phyloP scores from a whole-genome alignment of 306 rosid genomes.

The Arachis stenosperma region DNA sequence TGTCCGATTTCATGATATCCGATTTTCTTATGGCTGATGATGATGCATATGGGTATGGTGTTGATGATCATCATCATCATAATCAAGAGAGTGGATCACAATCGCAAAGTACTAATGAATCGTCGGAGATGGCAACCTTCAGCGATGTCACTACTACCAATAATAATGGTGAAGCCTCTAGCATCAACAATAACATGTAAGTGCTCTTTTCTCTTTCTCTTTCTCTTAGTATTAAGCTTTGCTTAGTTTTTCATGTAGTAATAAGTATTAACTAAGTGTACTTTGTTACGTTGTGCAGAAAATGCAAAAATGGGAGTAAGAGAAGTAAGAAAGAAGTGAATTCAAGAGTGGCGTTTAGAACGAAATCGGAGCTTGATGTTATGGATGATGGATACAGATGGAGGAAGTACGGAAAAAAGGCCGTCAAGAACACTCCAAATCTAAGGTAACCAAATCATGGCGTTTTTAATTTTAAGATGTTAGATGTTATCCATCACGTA shows the following conservation, averaged over 20 bases:
- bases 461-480: too few species aligned
- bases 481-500: too few species aligned
- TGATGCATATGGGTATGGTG: not conserved
- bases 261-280: not conserved
- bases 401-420: conserved; percentile 85
- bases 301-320: conserved; percentile 39
- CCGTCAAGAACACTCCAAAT: conserved; percentile 65
- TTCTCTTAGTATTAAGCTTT: not conserved
- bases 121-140: conserved; percentile 47
- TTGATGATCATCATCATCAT: conserved; percentile 14
- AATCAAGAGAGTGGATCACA: conserved; percentile 50
- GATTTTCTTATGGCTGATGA: conserved; percentile 50
- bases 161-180: conserved; percentile 41
- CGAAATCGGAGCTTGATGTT: conserved; percentile 66
- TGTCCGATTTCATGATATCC: conserved; percentile 48
- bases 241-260: not conserved
- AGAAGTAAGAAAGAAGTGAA: conserved; percentile 39
- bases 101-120: conserved; percentile 37
- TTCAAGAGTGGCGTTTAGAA: conserved; percentile 63
- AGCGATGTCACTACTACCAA: conserved; percentile 2
- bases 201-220: conserved; percentile 14
- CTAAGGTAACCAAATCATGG: conserved; percentile 44
- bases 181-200: conserved; percentile 39
- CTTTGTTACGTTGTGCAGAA: conserved; percentile 39
- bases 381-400: conserved; percentile 90